Evolutionary conservation across 345 rosid species (phyloP).

Genomic region (Physaria fendleri): DNA sequence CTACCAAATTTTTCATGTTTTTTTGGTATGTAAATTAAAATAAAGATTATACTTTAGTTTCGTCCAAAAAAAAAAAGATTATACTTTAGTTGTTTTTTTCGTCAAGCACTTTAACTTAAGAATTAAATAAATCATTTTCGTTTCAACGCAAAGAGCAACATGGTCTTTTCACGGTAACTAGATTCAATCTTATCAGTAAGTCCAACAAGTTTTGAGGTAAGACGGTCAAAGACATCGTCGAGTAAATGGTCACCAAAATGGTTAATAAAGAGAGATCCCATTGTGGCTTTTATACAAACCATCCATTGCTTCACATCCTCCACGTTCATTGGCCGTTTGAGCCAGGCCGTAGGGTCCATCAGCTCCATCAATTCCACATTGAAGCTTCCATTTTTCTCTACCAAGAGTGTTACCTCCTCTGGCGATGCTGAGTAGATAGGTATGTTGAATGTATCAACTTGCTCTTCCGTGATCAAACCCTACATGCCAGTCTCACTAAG

Average conservation of each 20-base stretch:
- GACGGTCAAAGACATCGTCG: constrained; percentile 34
- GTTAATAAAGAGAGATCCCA: constrained; percentile 40
- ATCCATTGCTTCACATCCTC: constrained; percentile 32
- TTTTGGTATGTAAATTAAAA: constrained; percentile 1
- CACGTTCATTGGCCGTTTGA: constrained; percentile 20
- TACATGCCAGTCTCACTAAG: constrained; percentile 13
- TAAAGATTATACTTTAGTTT: background rate
- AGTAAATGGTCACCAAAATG: constrained; percentile 35
- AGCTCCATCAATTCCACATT: constrained; percentile 38
- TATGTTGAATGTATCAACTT: constrained; percentile 47
- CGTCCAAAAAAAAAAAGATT: too few relatives aligned
- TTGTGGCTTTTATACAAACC: constrained; percentile 44
- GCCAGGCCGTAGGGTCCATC: constrained; percentile 29
- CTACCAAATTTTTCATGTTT: background rate
- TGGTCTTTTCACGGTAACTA: constrained; percentile 31
- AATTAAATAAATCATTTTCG: constrained; percentile 31
- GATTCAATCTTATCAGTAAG: constrained; percentile 29
- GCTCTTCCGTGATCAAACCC: constrained; percentile 43
- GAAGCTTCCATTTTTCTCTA: constrained; percentile 37
- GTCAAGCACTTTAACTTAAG: too few relatives aligned
- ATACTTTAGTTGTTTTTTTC: too few relatives aligned
- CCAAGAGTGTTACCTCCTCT: constrained; percentile 31
- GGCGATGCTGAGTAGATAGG: constrained; percentile 40
- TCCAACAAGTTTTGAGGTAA: constrained; percentile 27
- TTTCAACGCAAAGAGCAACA: constrained; percentile 31